Evolutionary conservation across 2,329 filamentous ascomycete species (phyloP).

Genomic region (Phialocephala subalpina): DNA sequence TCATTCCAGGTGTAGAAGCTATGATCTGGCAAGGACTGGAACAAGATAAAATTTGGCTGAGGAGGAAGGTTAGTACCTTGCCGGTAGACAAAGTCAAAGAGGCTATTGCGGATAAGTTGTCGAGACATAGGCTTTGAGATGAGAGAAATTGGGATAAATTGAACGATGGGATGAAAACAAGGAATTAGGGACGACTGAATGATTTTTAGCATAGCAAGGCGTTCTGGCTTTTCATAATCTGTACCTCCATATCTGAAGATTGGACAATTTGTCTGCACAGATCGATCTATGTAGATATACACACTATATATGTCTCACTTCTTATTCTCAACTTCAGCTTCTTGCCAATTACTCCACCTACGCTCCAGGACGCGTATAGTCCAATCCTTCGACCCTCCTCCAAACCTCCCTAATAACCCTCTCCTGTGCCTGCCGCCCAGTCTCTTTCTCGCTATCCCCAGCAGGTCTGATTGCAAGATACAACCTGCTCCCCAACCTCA

Average conservation of each 20-base stretch:
- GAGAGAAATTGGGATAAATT: not conserved
- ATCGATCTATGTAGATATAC: too few species aligned
- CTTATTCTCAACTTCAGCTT: too few species aligned
- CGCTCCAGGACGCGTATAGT: constrained; percentile 73
- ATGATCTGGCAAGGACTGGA: constrained; percentile 45
- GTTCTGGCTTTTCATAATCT: not conserved
- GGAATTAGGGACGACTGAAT: not conserved
- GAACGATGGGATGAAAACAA: not conserved
- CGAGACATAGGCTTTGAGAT: constrained; percentile 15
- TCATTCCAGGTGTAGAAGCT: constrained; percentile 40
- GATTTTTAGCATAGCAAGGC: constrained; percentile 4
- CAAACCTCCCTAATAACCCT: constrained; percentile 76
- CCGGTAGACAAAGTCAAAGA: constrained; percentile 67
- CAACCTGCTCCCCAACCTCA: constrained; percentile 69
- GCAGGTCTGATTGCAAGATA: constrained; percentile 79
- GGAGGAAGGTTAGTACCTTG: constrained; percentile 68
- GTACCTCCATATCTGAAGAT: too few species aligned
- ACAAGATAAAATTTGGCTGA: constrained; percentile 50
- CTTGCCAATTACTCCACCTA: too few species aligned
- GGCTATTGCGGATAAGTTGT: constrained; percentile 48
- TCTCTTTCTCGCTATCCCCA: constrained; percentile 65
- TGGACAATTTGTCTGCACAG: too few species aligned
- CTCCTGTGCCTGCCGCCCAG: constrained; percentile 72
- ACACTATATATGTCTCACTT: too few species aligned
- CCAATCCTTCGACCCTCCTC: constrained; percentile 70